Conservation (phyloP, 106 monocot genomes). For the Dioscorea dumetorum region DNA sequence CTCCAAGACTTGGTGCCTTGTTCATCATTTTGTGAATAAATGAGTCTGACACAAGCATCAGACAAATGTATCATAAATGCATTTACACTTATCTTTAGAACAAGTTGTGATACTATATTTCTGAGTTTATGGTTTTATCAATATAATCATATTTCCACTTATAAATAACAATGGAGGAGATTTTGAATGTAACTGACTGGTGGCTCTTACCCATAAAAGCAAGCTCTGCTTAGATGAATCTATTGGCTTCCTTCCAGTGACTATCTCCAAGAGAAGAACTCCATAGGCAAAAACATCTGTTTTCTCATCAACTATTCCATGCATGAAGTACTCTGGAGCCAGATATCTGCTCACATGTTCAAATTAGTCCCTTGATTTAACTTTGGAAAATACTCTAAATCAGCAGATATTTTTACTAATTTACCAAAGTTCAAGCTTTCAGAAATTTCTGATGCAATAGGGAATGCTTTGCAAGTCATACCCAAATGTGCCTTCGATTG, state of each 20-base stretch:
- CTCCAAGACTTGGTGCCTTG: too few relatives aligned
- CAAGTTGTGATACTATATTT: too few relatives aligned
- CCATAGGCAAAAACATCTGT: constrained; percentile 73
- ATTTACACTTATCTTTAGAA: too few relatives aligned
- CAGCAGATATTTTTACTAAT: not conserved
- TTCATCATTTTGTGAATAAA: too few relatives aligned
- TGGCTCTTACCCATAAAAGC: constrained; percentile 49
- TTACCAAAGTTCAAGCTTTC: too few relatives aligned
- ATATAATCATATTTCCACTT: too few relatives aligned
- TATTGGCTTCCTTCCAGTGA: constrained; percentile 57
- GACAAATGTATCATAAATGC: too few relatives aligned
- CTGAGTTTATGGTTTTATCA: too few relatives aligned
- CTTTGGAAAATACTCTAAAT: not conserved
- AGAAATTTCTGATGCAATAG: too few relatives aligned
- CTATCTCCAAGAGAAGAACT: constrained; percentile 53
- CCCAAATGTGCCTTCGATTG: constrained; percentile 78
- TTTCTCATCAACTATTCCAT: constrained; percentile 73
- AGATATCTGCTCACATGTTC: constrained; percentile 37
- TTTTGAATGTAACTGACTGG: not conserved
- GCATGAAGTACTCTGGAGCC: constrained; percentile 84
- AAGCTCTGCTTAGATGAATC: constrained; percentile 53
- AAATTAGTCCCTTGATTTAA: too few relatives aligned
- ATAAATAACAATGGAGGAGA: too few relatives aligned
- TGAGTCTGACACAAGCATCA: too few relatives aligned
- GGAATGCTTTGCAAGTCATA: not conserved